Evolutionary conservation across 1,284 basidiomycete species (phyloP).

Genomic region (Cystobasidium pallidum): DNA sequence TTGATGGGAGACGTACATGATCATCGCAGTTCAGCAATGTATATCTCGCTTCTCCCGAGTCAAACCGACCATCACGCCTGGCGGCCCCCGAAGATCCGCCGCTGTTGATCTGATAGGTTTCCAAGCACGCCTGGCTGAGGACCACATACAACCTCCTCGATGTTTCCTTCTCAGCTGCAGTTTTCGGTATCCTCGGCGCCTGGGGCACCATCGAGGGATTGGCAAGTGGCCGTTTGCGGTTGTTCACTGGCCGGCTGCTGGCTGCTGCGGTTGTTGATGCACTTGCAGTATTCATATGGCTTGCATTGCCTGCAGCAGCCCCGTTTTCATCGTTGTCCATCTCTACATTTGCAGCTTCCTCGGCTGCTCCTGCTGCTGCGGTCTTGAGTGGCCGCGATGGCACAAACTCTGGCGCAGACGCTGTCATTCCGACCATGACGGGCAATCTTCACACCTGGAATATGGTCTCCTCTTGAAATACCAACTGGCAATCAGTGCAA

Average conservation of each 20-base stretch:
- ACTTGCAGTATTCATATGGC: background rate
- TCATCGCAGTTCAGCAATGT: constrained; percentile 98
- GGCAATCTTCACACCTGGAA: background rate
- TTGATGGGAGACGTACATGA: constrained; percentile 32
- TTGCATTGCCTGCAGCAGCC: background rate
- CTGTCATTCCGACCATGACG: constrained; percentile 32
- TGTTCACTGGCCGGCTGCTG: constrained; percentile 56
- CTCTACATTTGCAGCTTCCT: background rate
- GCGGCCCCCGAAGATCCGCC: constrained; percentile 53
- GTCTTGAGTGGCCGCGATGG: constrained; percentile 25
- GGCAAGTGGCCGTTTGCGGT: constrained; percentile 44
- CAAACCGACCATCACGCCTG: constrained; percentile 59
- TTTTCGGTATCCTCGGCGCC: constrained; percentile 75
- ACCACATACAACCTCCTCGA: constrained; percentile 83
- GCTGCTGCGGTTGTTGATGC: constrained; percentile 46
- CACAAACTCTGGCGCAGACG: constrained; percentile 32
- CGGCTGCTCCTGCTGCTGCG: background rate
- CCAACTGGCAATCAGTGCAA: background rate
- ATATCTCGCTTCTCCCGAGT: constrained; percentile 84
- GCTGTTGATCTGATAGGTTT: constrained; percentile 37
- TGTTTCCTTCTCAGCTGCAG: constrained; percentile 62
- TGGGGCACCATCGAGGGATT: constrained; percentile 80
- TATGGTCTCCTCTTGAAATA: background rate
- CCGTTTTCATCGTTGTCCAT: constrained; percentile 1
- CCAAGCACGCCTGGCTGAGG: constrained; percentile 85